Evolutionary conservation across 345 rosid genomes (phyloP), one percentile per base, ranked within the genome.

Genomic region (Luvunga scandens): DNA sequence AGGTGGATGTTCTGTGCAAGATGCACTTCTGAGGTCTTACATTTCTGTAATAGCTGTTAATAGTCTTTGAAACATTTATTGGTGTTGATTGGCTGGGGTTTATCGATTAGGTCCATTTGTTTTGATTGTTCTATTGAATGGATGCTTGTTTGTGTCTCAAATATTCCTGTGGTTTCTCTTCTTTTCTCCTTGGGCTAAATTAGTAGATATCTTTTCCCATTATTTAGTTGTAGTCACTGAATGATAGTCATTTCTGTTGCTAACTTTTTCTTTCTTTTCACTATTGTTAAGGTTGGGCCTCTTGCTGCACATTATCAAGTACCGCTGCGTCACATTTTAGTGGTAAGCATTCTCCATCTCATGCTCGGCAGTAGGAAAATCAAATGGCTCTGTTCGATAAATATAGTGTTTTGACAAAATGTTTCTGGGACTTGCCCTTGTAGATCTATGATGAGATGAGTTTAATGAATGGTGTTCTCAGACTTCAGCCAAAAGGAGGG

Each of bases 271-370:
- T 53, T 66, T 55, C 61, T 80, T 27, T 76, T n/a, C 67, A 22
- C 38, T 72, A 9, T 31, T 83, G 65, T 63, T 48, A 69, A 95
- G 98, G 95, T 93, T 86, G 98, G 97, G 78, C 91, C 97, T 39
- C 95, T 95, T 81, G 98, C 98, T 76, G 91, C 98, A 33, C 81
- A 92, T 74, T 95, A 93, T 85, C 93, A 87, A 90, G 91, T 95
- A 65, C 98, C 98, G 45, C 69, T 95, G 80, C 97, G 95, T 3
- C 97, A 93, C 84, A 88, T 93, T 82, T 79, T 95, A 79, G 30
- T 93, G 97, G 97, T 95, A 87, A 45, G 72, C 73, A 48, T 71
- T 61, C 50, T n/a, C 9, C 16, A 31, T 25, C 64, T 65, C 9
- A n/a, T 60, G 3, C 28, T 53, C 7, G 1, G 64, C 50, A 66